Evolutionary conservation across 306 rosid species (phyloP), one percentile per base, ranked within the genome.

Genomic region (Dalbergia cochinchinensis): DNA sequence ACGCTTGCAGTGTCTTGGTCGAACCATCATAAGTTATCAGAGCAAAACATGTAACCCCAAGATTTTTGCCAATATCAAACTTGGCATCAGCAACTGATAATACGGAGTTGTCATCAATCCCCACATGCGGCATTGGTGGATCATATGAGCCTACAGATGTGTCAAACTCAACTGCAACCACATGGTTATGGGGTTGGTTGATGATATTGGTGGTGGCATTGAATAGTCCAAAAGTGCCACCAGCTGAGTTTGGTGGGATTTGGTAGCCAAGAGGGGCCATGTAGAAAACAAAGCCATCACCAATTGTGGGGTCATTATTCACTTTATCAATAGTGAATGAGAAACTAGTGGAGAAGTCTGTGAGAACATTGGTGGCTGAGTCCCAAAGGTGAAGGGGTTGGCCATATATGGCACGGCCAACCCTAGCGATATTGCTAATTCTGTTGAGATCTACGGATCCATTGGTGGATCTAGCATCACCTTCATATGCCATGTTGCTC

Each of bases 191-290:
- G 0, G 79, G 73, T 8, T 41, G 19, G 71, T 78, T n/a, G 16
- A 16, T 6, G 26, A 16, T 67, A 3, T 78, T 83, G 4, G 86
- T 83, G 19, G 86, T 83, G 6, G 83, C 80, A 37, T 83, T 78
- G 79, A 83, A 78, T 1, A 83, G 55, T 8, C 16, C 86, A 16
- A 78, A 78, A 37, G 74, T 71, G 20, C 83, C 83, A 8, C 86
- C 86, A 2, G 73, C 86, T 13, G 86, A 83, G 15, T 83, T 83
- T 2, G 80, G 83, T 0, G 86, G 86, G 5, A 83, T 83, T 3
- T 31, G 73, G 76, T 83, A 83, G 0, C 69, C 73, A 0, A 73
- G 19, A 3, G 86, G 86, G 0, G 86, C 83, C 0, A 83, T 0
- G 45, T 59, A 83, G 11, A 83, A 78, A 0, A 48, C 77, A 11